Conservation (phyloP, 345 rosid species). For the Atalantia buxifolia region DNA sequence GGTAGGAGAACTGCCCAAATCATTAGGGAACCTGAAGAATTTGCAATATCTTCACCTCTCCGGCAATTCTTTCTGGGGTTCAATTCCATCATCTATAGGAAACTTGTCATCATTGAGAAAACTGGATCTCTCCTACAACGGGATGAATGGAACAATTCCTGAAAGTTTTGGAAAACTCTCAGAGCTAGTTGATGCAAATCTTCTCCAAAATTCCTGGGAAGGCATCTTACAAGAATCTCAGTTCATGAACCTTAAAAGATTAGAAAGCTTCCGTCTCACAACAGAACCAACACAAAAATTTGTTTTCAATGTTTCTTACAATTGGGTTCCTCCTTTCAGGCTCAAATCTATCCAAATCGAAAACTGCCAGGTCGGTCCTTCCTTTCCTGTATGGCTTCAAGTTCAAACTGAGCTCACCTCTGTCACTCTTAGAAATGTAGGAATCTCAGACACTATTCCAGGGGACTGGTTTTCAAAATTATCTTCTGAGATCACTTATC, state of each 20-base stretch:
- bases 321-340: constrained; percentile 62
- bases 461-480: constrained; percentile 33
- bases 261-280: constrained; percentile 35
- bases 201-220: constrained; percentile 42
- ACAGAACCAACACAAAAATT: constrained; percentile 37
- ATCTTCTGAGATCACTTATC: constrained; percentile 32
- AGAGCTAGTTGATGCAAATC: constrained; percentile 29
- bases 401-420: constrained; percentile 41
- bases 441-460: constrained; percentile 45
- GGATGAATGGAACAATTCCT: constrained; percentile 50
- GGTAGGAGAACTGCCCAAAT: constrained; percentile 42
- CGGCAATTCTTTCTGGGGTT: constrained; percentile 42
- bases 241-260: constrained; percentile 32
- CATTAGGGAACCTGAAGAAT: constrained; percentile 37
- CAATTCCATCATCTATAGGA: constrained; percentile 46
- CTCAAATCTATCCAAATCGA: constrained; percentile 39
- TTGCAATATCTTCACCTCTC: constrained; percentile 37
- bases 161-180: constrained; percentile 42
- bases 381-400: constrained; percentile 60
- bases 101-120: constrained; percentile 30
- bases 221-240: constrained; percentile 46
- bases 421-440: constrained; percentile 39
- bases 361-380: constrained; percentile 52
- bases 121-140: constrained; percentile 43
- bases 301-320: constrained; percentile 33